Conservation (phyloP, 192 early-diverging fungal species). For the Glomus cerebriforme region DNA sequence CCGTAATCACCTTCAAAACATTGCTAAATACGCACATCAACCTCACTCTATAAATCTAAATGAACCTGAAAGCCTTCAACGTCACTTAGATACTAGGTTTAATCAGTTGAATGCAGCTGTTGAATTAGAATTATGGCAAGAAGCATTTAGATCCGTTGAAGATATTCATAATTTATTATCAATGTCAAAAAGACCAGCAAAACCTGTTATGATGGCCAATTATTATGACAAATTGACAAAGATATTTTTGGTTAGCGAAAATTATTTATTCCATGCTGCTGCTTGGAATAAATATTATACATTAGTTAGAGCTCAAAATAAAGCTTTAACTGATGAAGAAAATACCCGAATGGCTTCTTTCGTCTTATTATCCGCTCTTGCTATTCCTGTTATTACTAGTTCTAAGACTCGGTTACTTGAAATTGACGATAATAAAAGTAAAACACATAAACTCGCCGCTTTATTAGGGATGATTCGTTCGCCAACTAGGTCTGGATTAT, state of each 20-base stretch:
- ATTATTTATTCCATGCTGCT: conserved; percentile 97
- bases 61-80: conserved; percentile 94
- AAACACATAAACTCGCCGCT: conserved; percentile 77
- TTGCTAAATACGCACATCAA: conserved; percentile 92
- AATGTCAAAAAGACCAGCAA: conserved; percentile 88
- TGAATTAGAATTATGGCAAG: conserved; percentile 99
- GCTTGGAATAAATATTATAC: conserved; percentile 92
- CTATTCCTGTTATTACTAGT: conserved; percentile 94
- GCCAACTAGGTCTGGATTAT: conserved; percentile 87
- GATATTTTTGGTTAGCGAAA: conserved; percentile 96
- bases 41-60: conserved; percentile 92
- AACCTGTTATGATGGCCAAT: conserved; percentile 94
- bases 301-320: conserved; percentile 72
- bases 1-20: conserved; percentile 89
- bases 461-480: conserved; percentile 82
- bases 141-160: conserved; percentile 95
- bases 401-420: conserved; percentile 74
- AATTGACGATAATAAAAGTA: conserved; percentile 80
- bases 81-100: conserved; percentile 95
- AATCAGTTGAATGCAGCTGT: conserved; percentile 93
- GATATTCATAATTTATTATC: conserved; percentile 95
- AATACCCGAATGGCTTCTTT: conserved; percentile 87
- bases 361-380: conserved; percentile 91
- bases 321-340: conserved; percentile 83
- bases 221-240: conserved; percentile 98